phyloP scores from a whole-genome alignment of 2,329 filamentous ascomycete species.

The Aureobasidium subglaciale region DNA sequence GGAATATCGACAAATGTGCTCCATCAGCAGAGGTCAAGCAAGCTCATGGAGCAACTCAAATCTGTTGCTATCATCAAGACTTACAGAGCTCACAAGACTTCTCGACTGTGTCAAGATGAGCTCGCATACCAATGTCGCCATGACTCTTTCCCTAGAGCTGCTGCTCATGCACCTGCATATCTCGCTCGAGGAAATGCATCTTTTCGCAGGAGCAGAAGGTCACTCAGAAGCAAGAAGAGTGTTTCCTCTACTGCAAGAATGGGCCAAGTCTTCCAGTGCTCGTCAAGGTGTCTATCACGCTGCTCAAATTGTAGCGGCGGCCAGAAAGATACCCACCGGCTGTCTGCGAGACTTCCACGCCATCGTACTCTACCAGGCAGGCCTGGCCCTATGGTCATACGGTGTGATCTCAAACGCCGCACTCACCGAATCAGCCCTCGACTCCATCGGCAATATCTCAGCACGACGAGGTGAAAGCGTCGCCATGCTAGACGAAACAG shows the following conservation, averaged over 20 bases:
- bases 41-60: slow-evolving; percentile 32
- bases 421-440: slow-evolving; percentile 18
- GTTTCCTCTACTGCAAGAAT: slow-evolving; percentile 52
- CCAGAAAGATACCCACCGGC: slow-evolving; percentile 37
- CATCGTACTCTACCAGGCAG: slow-evolving; percentile 61
- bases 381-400: slow-evolving; percentile 62
- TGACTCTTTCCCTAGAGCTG: slow-evolving; percentile 40
- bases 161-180: slow-evolving; percentile 59
- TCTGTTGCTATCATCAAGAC: slow-evolving; percentile 44
- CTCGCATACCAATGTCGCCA: slow-evolving; percentile 26
- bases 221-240: slow-evolving; percentile 57
- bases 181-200: slow-evolving; percentile 57
- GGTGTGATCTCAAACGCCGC: slow-evolving; percentile 45
- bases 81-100: slow-evolving; percentile 55
- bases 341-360: slow-evolving; percentile 54
- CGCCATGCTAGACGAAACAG: slow-evolving; percentile 49
- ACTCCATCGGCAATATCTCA: not conserved
- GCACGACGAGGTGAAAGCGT: slow-evolving; percentile 21
- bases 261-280: slow-evolving; percentile 50
- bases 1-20: slow-evolving; percentile 57
- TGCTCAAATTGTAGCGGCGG: slow-evolving; percentile 57
- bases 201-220: slow-evolving; percentile 61
- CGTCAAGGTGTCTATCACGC: slow-evolving; percentile 61
- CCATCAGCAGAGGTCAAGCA: slow-evolving; percentile 45
- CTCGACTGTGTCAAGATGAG: slow-evolving; percentile 46